Evolutionary conservation across 768 basidiomycete genomes (phyloP), one percentile per base, ranked within the genome.

Genomic region (Termitomyces heimii): DNA sequence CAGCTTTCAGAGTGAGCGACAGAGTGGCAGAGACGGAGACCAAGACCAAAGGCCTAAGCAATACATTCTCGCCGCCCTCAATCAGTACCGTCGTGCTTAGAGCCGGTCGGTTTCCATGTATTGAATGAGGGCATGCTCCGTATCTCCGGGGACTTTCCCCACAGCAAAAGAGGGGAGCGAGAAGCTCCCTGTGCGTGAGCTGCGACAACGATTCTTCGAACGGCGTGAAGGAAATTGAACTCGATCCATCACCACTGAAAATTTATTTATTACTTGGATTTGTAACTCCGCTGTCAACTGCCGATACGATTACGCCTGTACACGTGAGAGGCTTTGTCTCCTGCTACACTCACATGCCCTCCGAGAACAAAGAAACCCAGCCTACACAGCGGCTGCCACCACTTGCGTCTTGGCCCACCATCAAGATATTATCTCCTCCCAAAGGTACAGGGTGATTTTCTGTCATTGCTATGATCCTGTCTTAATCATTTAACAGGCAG

Each of bases 101-200:
- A 77, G 84, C 77, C 79, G 82, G 86, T 75, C 69, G 87, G 78
- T 90, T 85, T 88, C 88, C 88, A 64, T 77, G 65, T 69, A 66
- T 52, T 61, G 76, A 76, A 73, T 70, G 75, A 81, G 77, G 74
- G 75, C 71, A 78, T 73, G 67, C 83, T 88, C 88, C 86, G 85
- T 80, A 71, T 81, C 89, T 90, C 89, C 89, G 89, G 89, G 86
- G 89, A 90, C 89, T 90, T 91, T 90, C 88, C 89, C 89, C 89
- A 85, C 89, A 90, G 89, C 86, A 63, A 60, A 74, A 78, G 61
- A 55, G 60, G 73, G 78, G 77, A 78, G 75, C 68, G 55, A 54
- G 58, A 57, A 63, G 72, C 79, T 79, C 76, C 76, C 81, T 79
- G 89, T 88, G 70, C 76, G 89, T 80, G 72, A 80, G 83, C 89